These are phyloP conservation scores for Penicillium psychrosexuale DNA, from an alignment of 2,329 filamentous ascomycete species.

Conservation along the genomic window DNA sequence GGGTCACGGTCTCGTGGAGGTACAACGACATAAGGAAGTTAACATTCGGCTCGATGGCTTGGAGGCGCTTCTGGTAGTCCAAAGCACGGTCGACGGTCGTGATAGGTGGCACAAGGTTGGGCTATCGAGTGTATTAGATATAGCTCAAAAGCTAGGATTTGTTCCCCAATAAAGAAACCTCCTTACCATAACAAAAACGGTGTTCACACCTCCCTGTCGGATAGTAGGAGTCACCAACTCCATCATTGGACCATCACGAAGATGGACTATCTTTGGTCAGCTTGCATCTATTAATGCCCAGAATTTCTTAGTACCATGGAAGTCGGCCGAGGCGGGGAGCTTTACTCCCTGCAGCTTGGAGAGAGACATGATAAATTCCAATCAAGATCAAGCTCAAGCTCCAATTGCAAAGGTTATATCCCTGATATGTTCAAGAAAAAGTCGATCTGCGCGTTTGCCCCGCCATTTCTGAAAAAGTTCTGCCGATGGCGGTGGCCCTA, in stretches of 20 bases:
- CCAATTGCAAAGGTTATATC: constrained; percentile 1
- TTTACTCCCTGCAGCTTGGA: constrained; percentile 40
- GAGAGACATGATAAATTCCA: constrained; percentile 27
- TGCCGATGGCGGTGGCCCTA: constrained; percentile 23
- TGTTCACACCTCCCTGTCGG: constrained; percentile 63
- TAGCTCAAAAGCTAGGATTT: constrained; percentile 29
- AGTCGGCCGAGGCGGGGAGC: constrained; percentile 64
- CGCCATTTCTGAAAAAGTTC: constrained; percentile 28
- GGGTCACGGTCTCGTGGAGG: constrained; percentile 61
- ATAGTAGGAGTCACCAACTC: constrained; percentile 55
- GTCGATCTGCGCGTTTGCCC: constrained; percentile 17
- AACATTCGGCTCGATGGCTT: constrained; percentile 59
- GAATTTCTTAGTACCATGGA: constrained; percentile 47
- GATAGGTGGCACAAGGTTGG: constrained; percentile 63
- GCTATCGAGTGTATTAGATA: constrained; percentile 42
- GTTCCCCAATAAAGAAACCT: constrained; percentile 16
- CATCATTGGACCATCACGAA: constrained; percentile 65
- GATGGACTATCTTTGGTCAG: constrained; percentile 52
- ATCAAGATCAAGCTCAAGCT: not conserved
- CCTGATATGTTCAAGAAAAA: not conserved
- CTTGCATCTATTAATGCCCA: constrained; percentile 3
- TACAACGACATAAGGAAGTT: constrained; percentile 74
- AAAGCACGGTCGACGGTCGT: constrained; percentile 62
- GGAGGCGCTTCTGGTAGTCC: constrained; percentile 62
- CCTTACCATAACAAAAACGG: constrained; percentile 54